Conservation (phyloP, 2,329 filamentous ascomycete genomes). For the Colletotrichum gloeosporioides region DNA sequence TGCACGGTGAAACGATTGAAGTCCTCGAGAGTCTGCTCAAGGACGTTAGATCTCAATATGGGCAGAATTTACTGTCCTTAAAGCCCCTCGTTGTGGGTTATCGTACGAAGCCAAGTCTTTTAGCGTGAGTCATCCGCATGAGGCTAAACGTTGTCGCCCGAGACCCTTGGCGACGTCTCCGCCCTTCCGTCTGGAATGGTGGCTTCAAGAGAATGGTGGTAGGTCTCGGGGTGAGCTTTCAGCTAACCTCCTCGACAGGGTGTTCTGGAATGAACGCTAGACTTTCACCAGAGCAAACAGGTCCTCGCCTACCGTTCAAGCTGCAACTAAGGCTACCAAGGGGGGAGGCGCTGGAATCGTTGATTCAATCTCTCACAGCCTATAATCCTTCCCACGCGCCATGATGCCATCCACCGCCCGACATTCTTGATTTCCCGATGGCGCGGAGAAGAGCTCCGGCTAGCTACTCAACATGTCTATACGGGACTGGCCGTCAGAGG, state of each 20-base stretch:
- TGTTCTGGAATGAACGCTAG: not conserved
- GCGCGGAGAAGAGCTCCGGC: not conserved
- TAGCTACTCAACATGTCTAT: not conserved
- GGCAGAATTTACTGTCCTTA: not conserved
- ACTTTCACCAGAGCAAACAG: not conserved
- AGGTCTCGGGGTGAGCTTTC: not conserved
- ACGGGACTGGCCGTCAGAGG: not conserved
- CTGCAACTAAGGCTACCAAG: not conserved
- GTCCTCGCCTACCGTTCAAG: not conserved
- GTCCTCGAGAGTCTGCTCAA: not conserved
- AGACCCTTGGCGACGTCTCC: not conserved
- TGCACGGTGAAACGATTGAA: not conserved
- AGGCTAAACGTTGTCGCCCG: not conserved
- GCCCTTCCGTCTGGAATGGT: not conserved
- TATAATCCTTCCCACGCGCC: not conserved
- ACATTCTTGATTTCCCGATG: not conserved
- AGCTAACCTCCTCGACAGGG: not conserved
- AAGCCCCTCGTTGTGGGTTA: not conserved
- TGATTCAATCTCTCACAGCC: not conserved
- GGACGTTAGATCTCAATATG: not conserved
- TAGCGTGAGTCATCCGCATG: not conserved
- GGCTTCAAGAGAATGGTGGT: not conserved
- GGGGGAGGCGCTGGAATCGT: not conserved
- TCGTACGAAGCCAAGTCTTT: not conserved
- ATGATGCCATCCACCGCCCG: not conserved